Conservation (phyloP, 2,329 filamentous ascomycete species). For the Mycocentrospora acerina region DNA sequence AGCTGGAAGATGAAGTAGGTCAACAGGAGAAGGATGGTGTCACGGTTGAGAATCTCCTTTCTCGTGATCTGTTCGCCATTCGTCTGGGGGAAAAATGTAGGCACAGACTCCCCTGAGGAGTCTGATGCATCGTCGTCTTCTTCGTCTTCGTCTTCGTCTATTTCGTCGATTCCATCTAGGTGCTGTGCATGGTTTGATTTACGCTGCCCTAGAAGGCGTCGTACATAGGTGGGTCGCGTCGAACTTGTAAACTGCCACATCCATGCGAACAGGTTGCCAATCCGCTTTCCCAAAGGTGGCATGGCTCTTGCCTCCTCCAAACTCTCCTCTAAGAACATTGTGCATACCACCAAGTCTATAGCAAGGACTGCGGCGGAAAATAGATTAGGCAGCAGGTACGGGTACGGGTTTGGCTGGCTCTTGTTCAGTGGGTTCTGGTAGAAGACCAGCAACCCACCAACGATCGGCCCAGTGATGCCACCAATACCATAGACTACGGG, state of each 20-base stretch:
- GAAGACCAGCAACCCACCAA: constrained; percentile 83
- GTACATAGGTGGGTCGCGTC: constrained; percentile 61
- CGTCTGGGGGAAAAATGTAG: constrained; percentile 47
- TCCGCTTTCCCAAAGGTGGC: constrained; percentile 60
- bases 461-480: constrained; percentile 84
- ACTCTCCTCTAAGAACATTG: constrained; percentile 85
- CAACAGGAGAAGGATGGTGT: constrained; percentile 76
- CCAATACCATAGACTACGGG: constrained; percentile 96
- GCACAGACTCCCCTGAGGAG: constrained; percentile 30
- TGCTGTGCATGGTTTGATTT: constrained; percentile 33
- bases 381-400: constrained; percentile 84
- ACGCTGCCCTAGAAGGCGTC: constrained; percentile 36
- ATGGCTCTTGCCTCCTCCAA: constrained; percentile 66
- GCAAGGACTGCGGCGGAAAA: constrained; percentile 72
- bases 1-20: constrained; percentile 94
- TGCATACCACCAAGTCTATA: constrained; percentile 70
- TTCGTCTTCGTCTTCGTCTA: constrained; percentile 44
- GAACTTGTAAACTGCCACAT: constrained; percentile 68
- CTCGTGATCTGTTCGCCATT: constrained; percentile 48
- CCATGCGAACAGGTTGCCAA: constrained; percentile 65
- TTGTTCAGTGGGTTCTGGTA: constrained; percentile 58
- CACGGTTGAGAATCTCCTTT: constrained; percentile 70
- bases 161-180: constrained; percentile 38
- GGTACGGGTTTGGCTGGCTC: constrained; percentile 62
- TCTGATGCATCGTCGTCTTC: constrained; percentile 47